Percentiles rank a stretch among this genome's conserved stretches.
Evolutionary conservation across 805 yeast species (phyloP).

Genomic region (Debaryomyces hansenii): DNA sequence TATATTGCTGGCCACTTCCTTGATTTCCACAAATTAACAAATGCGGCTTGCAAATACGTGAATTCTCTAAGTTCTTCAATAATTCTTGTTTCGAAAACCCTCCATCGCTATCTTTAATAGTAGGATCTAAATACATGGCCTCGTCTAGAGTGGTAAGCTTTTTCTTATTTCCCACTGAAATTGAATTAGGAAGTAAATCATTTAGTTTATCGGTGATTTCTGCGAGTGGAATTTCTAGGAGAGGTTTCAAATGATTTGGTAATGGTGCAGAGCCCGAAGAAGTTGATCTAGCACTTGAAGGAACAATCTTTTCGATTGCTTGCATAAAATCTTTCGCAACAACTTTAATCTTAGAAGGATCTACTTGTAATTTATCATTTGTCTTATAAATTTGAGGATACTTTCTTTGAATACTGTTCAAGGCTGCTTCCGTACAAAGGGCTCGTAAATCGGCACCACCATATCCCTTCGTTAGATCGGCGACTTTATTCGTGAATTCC

Average conservation of each 20-base stretch:
- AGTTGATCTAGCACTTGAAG: constrained; percentile 87
- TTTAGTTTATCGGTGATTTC: constrained; percentile 50
- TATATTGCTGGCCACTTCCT: constrained; percentile 86
- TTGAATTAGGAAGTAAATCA: constrained; percentile 56
- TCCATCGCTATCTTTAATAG: constrained; percentile 56
- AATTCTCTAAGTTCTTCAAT: constrained; percentile 44
- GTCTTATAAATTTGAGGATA: constrained; percentile 91
- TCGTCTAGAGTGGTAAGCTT: constrained; percentile 64
- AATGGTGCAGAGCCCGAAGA: constrained; percentile 73
- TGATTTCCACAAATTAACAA: constrained; percentile 67
- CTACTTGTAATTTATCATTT: constrained; percentile 67
- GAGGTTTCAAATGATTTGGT: constrained; percentile 68
- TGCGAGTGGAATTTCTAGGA: constrained; percentile 54
- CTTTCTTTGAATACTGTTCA: constrained; percentile 84
- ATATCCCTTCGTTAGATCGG: constrained; percentile 86
- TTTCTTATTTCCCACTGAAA: constrained; percentile 37
- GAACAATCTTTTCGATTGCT: constrained; percentile 83
- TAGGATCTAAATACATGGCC: constrained; percentile 61
- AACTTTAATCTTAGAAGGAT: constrained; percentile 70
- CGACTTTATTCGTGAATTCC: constrained; percentile 62
- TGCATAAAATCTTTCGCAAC: constrained; percentile 80
- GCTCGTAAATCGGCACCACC: constrained; percentile 98
- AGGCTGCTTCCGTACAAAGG: constrained; percentile 92
- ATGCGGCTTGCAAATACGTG: constrained; percentile 82
- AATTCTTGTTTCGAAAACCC: constrained; percentile 72